Evolutionary conservation across 805 yeast genomes (phyloP).

Genomic region (Schwanniomyces pseudopolymorphus): DNA sequence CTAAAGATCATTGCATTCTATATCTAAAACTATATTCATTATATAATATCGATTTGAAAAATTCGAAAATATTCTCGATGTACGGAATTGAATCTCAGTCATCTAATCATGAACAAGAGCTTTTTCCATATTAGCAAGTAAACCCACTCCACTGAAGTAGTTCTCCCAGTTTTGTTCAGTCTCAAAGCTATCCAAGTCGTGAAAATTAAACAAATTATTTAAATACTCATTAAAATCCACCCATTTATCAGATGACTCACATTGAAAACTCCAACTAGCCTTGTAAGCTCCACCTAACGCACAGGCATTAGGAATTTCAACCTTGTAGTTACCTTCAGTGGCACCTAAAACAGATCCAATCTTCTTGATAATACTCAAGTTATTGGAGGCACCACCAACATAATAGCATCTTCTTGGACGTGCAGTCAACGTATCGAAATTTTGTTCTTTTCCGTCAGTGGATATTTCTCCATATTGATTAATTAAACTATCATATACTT

Average conservation of each 20-base stretch:
- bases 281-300: constrained; percentile 90
- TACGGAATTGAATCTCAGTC: neutral
- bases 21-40: neutral
- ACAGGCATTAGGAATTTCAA: constrained; percentile 85
- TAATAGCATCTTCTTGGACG: constrained; percentile 70
- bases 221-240: constrained; percentile 45
- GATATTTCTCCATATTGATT: constrained; percentile 40
- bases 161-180: constrained; percentile 46
- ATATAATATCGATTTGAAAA: neutral
- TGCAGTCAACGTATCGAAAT: constrained; percentile 41
- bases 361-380: constrained; percentile 62
- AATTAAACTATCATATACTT: constrained; percentile 25
- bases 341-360: constrained; percentile 75
- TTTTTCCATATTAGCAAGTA: constrained; percentile 48
- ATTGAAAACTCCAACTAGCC: constrained; percentile 67
- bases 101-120: constrained; percentile 13
- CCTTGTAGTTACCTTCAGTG: constrained; percentile 60
- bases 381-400: constrained; percentile 87
- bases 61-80: neutral
- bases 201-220: constrained; percentile 45
- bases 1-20: neutral
- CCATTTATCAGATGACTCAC: constrained; percentile 32
- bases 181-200: constrained; percentile 43
- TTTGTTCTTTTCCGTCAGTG: constrained; percentile 53
- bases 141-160: constrained; percentile 53